Percentiles rank a stretch among this genome's conserved stretches.
These are phyloP conservation scores for Phytopythium boreale DNA, from an alignment of 352 stramenopile species.

Conservation along the genomic window DNA sequence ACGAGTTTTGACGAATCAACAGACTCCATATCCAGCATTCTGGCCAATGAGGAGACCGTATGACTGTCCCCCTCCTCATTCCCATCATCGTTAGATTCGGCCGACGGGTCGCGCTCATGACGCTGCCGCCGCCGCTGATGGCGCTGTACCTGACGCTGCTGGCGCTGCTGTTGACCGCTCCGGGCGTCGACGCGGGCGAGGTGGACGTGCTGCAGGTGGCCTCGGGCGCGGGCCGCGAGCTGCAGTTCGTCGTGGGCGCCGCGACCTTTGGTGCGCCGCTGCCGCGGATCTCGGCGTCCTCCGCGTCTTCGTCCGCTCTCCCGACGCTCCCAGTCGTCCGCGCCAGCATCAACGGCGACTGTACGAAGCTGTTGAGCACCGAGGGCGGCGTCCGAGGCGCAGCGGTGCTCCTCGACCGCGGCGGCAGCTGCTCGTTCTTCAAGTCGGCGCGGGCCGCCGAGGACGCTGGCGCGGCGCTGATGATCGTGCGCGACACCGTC, in stretches of 20 bases:
- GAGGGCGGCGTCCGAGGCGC: background rate
- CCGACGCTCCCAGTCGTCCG: slow-evolving; percentile 15
- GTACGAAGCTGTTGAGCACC: slow-evolving; percentile 4
- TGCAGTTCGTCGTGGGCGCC: slow-evolving; percentile 26
- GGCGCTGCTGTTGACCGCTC: slow-evolving; percentile 8
- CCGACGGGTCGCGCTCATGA: background rate
- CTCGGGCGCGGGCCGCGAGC: slow-evolving; percentile 8
- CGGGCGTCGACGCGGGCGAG: background rate
- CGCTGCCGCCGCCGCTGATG: no score
- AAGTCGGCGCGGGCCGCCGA: slow-evolving; percentile 41
- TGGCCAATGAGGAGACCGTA: background rate
- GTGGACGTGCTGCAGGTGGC: slow-evolving; percentile 28
- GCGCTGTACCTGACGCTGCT: background rate
- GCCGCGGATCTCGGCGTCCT: slow-evolving; percentile 14
- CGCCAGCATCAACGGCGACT: slow-evolving; percentile 18
- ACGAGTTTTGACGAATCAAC: background rate
- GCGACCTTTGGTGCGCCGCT: slow-evolving; percentile 28
- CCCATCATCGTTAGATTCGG: no score
- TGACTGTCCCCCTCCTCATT: background rate
- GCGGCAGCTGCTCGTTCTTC: slow-evolving; percentile 47
- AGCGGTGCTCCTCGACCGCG: slow-evolving; percentile 46
- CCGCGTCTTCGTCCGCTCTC: slow-evolving; percentile 7
- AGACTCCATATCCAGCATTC: background rate
- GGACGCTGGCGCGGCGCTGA: slow-evolving; percentile 24
- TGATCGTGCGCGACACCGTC: slow-evolving; percentile 52